These are phyloP conservation scores for Penicillium carneum DNA, from an alignment of 2,329 filamentous ascomycete species.

Conservation along the genomic window DNA sequence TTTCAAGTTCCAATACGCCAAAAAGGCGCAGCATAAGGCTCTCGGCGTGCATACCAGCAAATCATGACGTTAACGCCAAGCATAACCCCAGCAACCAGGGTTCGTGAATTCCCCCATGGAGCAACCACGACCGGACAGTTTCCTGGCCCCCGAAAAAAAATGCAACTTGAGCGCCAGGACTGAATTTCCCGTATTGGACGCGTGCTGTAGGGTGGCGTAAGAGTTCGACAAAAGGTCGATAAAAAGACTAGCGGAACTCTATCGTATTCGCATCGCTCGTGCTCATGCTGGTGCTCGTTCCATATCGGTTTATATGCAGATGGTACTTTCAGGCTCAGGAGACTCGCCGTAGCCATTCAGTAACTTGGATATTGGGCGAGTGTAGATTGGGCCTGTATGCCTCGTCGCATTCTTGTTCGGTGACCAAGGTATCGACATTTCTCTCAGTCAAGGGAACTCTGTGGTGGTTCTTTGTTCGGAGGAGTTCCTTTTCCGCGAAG, in stretches of 20 bases:
- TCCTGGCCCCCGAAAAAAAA: background rate
- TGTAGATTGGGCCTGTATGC: constrained; percentile 65
- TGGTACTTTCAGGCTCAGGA: constrained; percentile 61
- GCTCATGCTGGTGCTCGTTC: background rate
- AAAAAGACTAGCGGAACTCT: constrained; percentile 28
- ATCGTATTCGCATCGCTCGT: constrained; percentile 4
- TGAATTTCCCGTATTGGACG: constrained; percentile 18
- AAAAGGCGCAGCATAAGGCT: background rate
- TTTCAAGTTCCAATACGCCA: background rate
- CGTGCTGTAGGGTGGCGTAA: constrained; percentile 14
- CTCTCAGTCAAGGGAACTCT: constrained; percentile 47
- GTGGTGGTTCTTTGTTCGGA: constrained; percentile 47
- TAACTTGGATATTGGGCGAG: constrained; percentile 71
- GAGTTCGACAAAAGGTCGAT: constrained; percentile 33
- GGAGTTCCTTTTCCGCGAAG: constrained; percentile 45
- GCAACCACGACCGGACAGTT: background rate
- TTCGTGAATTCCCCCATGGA: constrained; percentile 1
- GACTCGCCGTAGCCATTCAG: constrained; percentile 76
- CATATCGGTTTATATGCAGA: no score
- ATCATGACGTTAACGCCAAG: constrained; percentile 39
- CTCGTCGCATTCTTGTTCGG: constrained; percentile 53
- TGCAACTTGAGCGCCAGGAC: background rate
- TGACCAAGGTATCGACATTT: constrained; percentile 48
- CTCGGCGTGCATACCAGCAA: constrained; percentile 21
- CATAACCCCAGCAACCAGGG: constrained; percentile 8